These are phyloP conservation scores for Colletotrichum zoysiae DNA, from an alignment of 2,329 filamentous ascomycete genomes.

Conservation along the genomic window DNA sequence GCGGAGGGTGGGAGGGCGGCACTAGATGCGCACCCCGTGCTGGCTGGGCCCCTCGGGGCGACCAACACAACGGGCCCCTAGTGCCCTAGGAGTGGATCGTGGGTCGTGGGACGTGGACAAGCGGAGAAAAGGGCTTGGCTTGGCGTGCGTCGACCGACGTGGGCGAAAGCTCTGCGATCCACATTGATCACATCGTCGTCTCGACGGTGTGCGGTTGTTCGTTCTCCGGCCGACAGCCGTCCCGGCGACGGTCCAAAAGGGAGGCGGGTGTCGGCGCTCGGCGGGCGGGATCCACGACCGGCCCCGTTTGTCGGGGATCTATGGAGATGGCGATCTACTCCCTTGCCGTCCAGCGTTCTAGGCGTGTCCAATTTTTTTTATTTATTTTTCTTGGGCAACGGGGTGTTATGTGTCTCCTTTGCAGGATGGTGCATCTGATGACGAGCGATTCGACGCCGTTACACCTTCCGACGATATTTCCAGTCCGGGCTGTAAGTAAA, in stretches of 20 bases:
- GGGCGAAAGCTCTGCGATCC: not conserved
- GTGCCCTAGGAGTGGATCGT: slow-evolving; percentile 31
- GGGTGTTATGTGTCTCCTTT: not conserved
- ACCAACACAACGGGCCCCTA: slow-evolving; percentile 21
- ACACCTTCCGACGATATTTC: not conserved
- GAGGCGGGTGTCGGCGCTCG: slow-evolving; percentile 28
- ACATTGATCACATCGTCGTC: no score
- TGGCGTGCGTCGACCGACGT: slow-evolving; percentile 22
- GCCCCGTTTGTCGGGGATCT: slow-evolving; percentile 35
- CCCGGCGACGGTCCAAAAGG: not conserved
- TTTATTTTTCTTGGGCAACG: no score
- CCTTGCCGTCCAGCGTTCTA: not conserved
- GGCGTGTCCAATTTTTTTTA: no score
- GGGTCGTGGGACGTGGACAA: slow-evolving; percentile 15
- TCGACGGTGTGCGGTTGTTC: slow-evolving; percentile 15
- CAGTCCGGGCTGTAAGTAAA: not conserved
- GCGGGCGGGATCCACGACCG: slow-evolving; percentile 26
- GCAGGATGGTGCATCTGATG: not conserved
- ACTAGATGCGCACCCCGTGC: slow-evolving; percentile 20
- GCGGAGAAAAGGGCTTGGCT: slow-evolving; percentile 10
- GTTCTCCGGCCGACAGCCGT: slow-evolving; percentile 33
- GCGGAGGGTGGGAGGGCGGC: slow-evolving; percentile 18
- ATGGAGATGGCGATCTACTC: slow-evolving; percentile 11
- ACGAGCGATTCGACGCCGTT: not conserved
- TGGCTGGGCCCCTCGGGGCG: slow-evolving; percentile 15